These are phyloP conservation scores for Arachnopeziza araneosa DNA, from an alignment of 2,329 filamentous ascomycete genomes.

Conservation along the genomic window DNA sequence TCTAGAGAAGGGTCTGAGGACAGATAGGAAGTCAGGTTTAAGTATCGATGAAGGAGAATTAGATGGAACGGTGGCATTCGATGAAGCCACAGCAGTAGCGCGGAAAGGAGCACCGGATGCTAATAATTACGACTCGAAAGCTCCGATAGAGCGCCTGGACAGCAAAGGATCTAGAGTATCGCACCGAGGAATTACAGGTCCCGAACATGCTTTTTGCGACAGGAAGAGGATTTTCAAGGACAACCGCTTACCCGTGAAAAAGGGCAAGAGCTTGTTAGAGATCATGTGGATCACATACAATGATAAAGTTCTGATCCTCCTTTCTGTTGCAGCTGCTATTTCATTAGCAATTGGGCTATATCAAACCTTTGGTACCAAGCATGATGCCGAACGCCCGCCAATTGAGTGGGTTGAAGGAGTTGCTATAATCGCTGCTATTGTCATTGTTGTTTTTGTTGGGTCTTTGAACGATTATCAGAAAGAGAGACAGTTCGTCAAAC, in stretches of 20 bases:
- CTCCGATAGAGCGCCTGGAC: slow-evolving; percentile 6
- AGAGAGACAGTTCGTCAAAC: slow-evolving; percentile 72
- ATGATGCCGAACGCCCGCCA: slow-evolving; percentile 39
- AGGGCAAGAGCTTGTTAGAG: slow-evolving; percentile 62
- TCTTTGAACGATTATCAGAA: slow-evolving; percentile 81
- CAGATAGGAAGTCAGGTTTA: slow-evolving; percentile 58
- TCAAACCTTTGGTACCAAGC: slow-evolving; percentile 56
- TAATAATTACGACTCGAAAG: slow-evolving; percentile 4
- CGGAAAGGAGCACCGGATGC: slow-evolving; percentile 7
- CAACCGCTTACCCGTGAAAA: slow-evolving; percentile 63
- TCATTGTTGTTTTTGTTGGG: slow-evolving; percentile 70
- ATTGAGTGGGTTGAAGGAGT: slow-evolving; percentile 81
- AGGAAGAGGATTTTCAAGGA: slow-evolving; percentile 65
- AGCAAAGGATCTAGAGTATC: slow-evolving; percentile 13
- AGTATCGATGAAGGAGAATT: slow-evolving; percentile 63
- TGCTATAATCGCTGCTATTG: slow-evolving; percentile 70
- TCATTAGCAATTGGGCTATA: slow-evolving; percentile 72
- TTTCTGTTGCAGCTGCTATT: slow-evolving; percentile 66
- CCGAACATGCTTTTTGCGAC: slow-evolving; percentile 44
- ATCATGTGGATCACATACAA: slow-evolving; percentile 78
- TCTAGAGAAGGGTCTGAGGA: slow-evolving; percentile 67
- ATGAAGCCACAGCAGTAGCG: slow-evolving; percentile 45
- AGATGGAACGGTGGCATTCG: slow-evolving; percentile 61
- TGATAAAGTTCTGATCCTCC: slow-evolving; percentile 70
- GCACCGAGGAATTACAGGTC: background rate